Percentiles rank a stretch among this genome's conserved stretches.
These are phyloP conservation scores for Elongisporangium prolatum DNA, from an alignment of 352 stramenopile genomes.

Conservation along the genomic window DNA sequence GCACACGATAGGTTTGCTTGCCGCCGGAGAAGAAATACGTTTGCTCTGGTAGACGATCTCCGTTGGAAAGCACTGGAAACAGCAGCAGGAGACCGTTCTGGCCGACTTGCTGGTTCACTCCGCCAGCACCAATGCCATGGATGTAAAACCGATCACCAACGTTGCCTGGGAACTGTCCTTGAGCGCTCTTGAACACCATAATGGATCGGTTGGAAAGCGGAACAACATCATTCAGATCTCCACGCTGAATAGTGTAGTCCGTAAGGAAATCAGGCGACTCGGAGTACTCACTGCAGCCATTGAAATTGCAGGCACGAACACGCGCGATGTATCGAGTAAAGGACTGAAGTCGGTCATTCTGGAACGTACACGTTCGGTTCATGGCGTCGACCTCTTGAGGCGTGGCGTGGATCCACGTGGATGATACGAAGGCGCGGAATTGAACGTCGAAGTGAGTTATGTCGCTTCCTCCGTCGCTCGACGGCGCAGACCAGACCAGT, in stretches of 20 bases:
- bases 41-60: conserved; percentile 34
- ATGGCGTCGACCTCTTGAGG: conserved; percentile 1
- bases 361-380: conserved; percentile 2
- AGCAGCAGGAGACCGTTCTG: conserved; percentile 51
- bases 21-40: conserved; percentile 36
- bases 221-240: neutral
- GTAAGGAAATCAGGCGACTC: conserved; percentile 34
- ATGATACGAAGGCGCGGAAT: conserved; percentile 25
- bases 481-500: conserved; percentile 33
- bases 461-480: conserved; percentile 15
- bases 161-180: conserved; percentile 32
- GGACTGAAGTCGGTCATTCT: conserved; percentile 8
- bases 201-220: neutral
- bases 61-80: conserved; percentile 43
- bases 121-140: conserved; percentile 44
- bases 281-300: conserved; percentile 21
- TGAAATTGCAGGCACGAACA: conserved; percentile 27
- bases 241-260: conserved; percentile 10
- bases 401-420: conserved; percentile 35
- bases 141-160: conserved; percentile 55
- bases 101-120: conserved; percentile 26
- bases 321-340: conserved; percentile 41
- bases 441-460: conserved; percentile 41
- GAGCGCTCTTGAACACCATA: conserved; percentile 21
- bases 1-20: conserved; percentile 24